Evolutionary conservation across 108 stramenopile species (phyloP).

Genomic region (Stephanodiscus minutulus): DNA sequence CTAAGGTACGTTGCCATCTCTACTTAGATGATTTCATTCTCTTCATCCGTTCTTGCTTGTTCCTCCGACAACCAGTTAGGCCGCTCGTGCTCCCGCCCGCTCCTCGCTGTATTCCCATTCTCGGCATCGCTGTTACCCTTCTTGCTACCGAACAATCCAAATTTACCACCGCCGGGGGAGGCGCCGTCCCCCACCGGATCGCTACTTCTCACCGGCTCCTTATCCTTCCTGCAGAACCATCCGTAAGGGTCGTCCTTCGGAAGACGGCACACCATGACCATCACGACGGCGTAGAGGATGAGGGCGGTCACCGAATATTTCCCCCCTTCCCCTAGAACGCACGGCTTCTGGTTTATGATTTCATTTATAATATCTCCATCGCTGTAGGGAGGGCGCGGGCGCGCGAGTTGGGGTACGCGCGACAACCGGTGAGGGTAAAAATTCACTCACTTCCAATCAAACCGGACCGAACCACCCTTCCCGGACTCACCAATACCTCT

Average conservation of each 20-base stretch:
- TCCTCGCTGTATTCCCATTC: slow-evolving; percentile 6
- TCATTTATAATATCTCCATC: slow-evolving; percentile 39
- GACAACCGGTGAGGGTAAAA: background rate
- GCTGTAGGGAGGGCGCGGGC: background rate
- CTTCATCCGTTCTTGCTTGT: slow-evolving; percentile 11
- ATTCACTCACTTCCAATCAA: background rate
- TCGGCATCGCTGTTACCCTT: slow-evolving; percentile 6
- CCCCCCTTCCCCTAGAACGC: slow-evolving; percentile 23
- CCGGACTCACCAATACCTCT: slow-evolving; percentile 38
- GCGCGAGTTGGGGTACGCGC: background rate
- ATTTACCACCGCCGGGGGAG: background rate
- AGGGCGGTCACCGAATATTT: slow-evolving; percentile 19
- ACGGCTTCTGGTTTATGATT: slow-evolving; percentile 35
- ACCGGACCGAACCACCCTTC: background rate
- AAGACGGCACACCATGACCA: slow-evolving; percentile 28
- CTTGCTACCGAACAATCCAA: background rate
- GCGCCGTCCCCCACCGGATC: slow-evolving; percentile 11
- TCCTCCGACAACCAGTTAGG: slow-evolving; percentile 40
- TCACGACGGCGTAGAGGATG: slow-evolving; percentile 18
- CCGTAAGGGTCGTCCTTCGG: slow-evolving; percentile 35
- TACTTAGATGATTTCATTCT: slow-evolving; percentile 42
- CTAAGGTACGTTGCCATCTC: too few relatives aligned
- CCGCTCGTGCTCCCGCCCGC: slow-evolving; percentile 6
- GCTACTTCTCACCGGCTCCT: background rate
- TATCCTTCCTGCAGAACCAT: slow-evolving; percentile 17